Evolutionary conservation across 257 asterid species (phyloP).

Genomic region (Osmanthus fragrans): DNA sequence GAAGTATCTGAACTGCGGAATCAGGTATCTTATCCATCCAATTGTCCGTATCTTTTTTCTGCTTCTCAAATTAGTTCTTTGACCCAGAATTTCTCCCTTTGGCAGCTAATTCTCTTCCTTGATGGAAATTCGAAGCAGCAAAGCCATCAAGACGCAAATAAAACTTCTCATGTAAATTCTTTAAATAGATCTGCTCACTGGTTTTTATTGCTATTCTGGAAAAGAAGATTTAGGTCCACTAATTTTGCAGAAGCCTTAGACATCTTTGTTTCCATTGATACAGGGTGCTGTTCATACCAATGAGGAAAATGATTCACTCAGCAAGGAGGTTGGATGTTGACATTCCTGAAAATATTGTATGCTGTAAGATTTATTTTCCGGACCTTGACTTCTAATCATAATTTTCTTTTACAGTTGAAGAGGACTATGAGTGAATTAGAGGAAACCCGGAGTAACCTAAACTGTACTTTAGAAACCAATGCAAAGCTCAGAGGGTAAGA

Average conservation of each 20-base stretch:
- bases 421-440: conserved; percentile 67
- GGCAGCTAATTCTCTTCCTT: conserved; percentile 58
- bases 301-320: conserved; percentile 45
- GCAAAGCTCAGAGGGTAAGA: conserved; percentile 65
- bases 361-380: conserved; percentile 2
- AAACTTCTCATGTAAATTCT: conserved; percentile 37
- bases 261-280: conserved; percentile 22
- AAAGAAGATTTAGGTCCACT: conserved; percentile 6
- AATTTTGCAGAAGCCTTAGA: conserved; percentile 19
- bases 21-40: conserved; percentile 51
- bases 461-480: conserved; percentile 65
- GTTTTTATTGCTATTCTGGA: not conserved
- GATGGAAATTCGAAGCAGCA: conserved; percentile 64
- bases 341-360: conserved; percentile 18
- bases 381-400: conserved; percentile 19
- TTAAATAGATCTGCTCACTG: conserved; percentile 15
- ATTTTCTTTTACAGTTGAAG: conserved; percentile 50
- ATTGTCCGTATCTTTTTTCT: not conserved
- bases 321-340: conserved; percentile 54
- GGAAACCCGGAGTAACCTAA: conserved; percentile 58
- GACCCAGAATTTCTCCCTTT: conserved; percentile 16
- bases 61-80: conserved; percentile 20
- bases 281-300: conserved; percentile 44
- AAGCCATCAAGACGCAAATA: conserved; percentile 39
- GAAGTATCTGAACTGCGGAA: conserved; percentile 83